Evolutionary conservation across 495 filamentous ascomycete species (phyloP).

Genomic region (Aspergillus panamensis): DNA sequence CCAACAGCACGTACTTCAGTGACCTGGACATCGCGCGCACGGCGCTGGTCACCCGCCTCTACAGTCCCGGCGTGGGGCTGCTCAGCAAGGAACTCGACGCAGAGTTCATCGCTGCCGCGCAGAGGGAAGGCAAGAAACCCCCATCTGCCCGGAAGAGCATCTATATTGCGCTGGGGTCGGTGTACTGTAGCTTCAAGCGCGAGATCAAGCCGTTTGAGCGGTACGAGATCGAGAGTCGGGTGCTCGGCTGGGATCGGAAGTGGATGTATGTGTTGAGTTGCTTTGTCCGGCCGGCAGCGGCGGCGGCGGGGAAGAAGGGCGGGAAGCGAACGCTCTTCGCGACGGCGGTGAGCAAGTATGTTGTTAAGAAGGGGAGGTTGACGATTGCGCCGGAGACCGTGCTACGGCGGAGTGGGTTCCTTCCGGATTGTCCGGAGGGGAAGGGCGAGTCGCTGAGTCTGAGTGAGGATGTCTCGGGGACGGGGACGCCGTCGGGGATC

Average conservation of each 20-base stretch:
- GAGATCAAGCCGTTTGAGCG: constrained; percentile 65
- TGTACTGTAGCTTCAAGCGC: constrained; percentile 61
- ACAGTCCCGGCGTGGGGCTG: constrained; percentile 54
- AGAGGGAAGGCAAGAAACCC: constrained; percentile 39
- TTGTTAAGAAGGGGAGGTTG: constrained; percentile 81
- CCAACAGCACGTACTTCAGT: constrained; percentile 71
- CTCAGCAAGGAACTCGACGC: constrained; percentile 45
- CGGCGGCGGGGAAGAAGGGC: too few relatives aligned
- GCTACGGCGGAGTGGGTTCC: constrained; percentile 61
- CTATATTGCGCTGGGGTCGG: constrained; percentile 60
- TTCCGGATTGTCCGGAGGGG: constrained; percentile 43
- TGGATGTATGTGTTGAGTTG: constrained; percentile 77
- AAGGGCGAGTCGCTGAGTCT: not conserved
- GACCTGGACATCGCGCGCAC: constrained; percentile 69
- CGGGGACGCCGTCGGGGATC: constrained; percentile 38
- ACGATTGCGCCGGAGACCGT: constrained; percentile 81
- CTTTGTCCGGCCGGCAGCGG: constrained; percentile 56
- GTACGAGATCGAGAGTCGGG: constrained; percentile 64
- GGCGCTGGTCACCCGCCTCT: constrained; percentile 56
- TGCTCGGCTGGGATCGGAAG: constrained; percentile 76
- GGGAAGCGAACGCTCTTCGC: constrained; percentile 62
- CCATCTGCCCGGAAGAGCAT: constrained; percentile 37
- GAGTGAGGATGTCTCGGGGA: constrained; percentile 30
- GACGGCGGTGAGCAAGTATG: constrained; percentile 78
- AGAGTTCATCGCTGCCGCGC: constrained; percentile 33